Base-by-base conservation (phyloP, 2,329 filamentous ascomycete species). In the Fonsecaea monophora region DNA sequence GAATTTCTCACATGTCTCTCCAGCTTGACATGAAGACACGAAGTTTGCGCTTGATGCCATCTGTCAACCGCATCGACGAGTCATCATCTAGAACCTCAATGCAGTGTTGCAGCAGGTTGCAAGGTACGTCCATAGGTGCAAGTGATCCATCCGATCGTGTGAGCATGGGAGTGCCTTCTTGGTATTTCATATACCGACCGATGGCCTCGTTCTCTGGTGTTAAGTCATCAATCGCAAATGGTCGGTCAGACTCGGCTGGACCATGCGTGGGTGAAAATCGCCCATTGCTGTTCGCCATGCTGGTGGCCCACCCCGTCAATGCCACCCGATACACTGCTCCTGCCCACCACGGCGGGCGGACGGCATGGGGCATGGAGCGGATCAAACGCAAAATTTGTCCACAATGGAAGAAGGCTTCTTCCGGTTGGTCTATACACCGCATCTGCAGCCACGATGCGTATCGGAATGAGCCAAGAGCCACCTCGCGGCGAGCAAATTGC, bases 331-430 rank as follows among this genome's bases (percentile, higher is more conserved):
- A 91, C 48, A 91, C 80, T 2, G 88, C 89, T 1, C 84, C 85
- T n/a, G 87, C 81, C 89, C 89, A 92, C 89, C 89, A 92, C 42
- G 84, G 85, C 5, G 89, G 89, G 25, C 88, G 84, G 2, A 85
- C 81, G 57, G 87, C 84, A 35, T 80, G 78, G 1, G 86, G 83
- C 84, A 91, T 90, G 13, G 80, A 79, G 6, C 85, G 81, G 45
- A 91, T 77, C 10, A 90, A 81, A 3, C 87, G 83, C 53, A 90
- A 78, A 3, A 91, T 84, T 76, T 92, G 89, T 0, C 89, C 89
- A 68, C 86, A 87, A 75, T 91, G 89, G 76, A 88, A 88, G 58
- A 89, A 79, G 21, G 88, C 85, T 72, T 90, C 87, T 71, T 88
- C 85, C 18, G 86, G 82, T 72, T 88, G 83, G 64, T 84, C 84